phyloP scores from a whole-genome alignment of 371 early-diverging fungal species.

The Sanchytrium tribonematis region DNA sequence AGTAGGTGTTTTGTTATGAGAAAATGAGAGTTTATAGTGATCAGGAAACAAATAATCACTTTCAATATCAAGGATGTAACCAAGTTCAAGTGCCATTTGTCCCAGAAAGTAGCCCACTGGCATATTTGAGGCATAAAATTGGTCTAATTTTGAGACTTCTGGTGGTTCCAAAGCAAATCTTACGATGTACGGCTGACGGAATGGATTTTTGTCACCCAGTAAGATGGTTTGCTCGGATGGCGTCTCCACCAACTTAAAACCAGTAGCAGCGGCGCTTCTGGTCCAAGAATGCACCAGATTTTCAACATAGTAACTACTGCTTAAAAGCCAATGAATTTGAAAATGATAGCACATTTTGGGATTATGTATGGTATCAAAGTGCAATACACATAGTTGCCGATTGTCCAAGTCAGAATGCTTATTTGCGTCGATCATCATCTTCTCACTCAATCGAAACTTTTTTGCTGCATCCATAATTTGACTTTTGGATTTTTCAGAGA shows the following conservation, averaged over 20 bases:
- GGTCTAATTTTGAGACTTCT: slow-evolving; percentile 9
- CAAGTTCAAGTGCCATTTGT: slow-evolving; percentile 44
- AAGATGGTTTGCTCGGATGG: slow-evolving; percentile 49
- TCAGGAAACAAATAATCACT: slow-evolving; percentile 35
- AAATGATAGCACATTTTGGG: slow-evolving; percentile 62
- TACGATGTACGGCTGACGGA: slow-evolving; percentile 48
- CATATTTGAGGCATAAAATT: slow-evolving; percentile 15
- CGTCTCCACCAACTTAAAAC: slow-evolving; percentile 63
- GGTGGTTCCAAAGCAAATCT: slow-evolving; percentile 34
- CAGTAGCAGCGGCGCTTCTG: slow-evolving; percentile 53
- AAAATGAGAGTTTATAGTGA: slow-evolving; percentile 22
- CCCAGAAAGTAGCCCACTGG: slow-evolving; percentile 45
- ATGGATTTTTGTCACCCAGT: slow-evolving; percentile 43
- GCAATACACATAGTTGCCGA: slow-evolving; percentile 52
- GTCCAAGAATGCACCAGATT: slow-evolving; percentile 58
- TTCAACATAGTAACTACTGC: slow-evolving; percentile 63
- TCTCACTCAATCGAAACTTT: slow-evolving; percentile 22
- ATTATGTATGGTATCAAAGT: slow-evolving; percentile 69
- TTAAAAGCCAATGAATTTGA: slow-evolving; percentile 78
- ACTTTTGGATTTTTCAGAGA: slow-evolving; percentile 5
- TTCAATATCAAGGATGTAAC: slow-evolving; percentile 79
- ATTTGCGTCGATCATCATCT: slow-evolving; percentile 47
- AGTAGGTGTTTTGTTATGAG: slow-evolving; percentile 34
- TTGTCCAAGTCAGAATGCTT: slow-evolving; percentile 36
- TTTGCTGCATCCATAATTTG: slow-evolving; percentile 4